Evolutionary conservation across 306 rosid species (phyloP), one percentile per base, ranked within the genome.

Genomic region (Hippophae rhamnoides): DNA sequence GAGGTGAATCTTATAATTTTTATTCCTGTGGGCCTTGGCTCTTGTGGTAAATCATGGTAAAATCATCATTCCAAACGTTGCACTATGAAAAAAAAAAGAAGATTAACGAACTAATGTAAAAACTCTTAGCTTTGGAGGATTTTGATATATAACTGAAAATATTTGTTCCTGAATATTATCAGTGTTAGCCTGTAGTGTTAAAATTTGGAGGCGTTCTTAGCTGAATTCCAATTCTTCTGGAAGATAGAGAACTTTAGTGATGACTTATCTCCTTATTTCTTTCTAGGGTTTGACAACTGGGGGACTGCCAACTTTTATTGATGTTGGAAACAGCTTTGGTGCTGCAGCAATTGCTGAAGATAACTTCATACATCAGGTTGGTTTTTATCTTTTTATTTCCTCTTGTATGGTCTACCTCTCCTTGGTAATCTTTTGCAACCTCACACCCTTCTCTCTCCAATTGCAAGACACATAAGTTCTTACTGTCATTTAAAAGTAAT

Each of bases 261-360:
- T 9, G 41, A 54, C 9, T 40, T 49, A 41, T 43, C 38, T 11
- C 59, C 6, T 47, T 56, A 41, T 58, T 41, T 71, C 56, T 48
- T 64, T 62, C 67, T 9, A 92, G 98, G 98, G 88, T 27, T 69
- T 92, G 86, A 87, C 89, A 8, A 92, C 98, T 0, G 98, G 98
- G 60, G 98, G 98, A 43, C 87, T 92, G 56, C 98, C 98, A 31
- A 92, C 98, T 70, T 92, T 92, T 80, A 82, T 92, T 18, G 98
- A 92, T 80, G 88, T 92, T 59, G 98, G 98, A 44, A 92, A 92
- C 73, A 92, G 95, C 84, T 92, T 92, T 58, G 98, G 98, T 58
- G 96, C 98, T 23, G 89, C 95, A 0, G 98, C 93, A 48, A 89
- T 89, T 54, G 72, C 76, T 56, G 97, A 89, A 76, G 96, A 88